Conservation (phyloP, 441 rosid genomes). For the Adansonia rubrostipa region DNA sequence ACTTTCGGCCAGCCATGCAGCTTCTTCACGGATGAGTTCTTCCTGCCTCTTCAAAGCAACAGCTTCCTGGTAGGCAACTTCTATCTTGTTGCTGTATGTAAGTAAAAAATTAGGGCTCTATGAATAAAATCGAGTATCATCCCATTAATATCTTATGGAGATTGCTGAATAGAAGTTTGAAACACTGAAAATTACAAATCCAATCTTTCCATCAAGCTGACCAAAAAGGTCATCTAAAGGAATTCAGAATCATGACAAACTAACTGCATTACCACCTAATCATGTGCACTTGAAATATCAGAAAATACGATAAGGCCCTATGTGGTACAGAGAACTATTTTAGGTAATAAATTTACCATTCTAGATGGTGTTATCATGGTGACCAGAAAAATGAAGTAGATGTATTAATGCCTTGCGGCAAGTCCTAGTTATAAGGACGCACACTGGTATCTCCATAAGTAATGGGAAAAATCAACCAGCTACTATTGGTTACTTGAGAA, state of each 20-base stretch:
- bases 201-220: conserved; percentile 4
- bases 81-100: conserved; percentile 70
- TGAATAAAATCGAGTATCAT: background rate
- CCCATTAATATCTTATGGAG: background rate
- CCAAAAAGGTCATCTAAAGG: background rate
- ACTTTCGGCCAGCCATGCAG: conserved; percentile 75
- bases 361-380: background rate
- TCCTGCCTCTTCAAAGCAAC: conserved; percentile 92
- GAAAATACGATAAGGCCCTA: background rate
- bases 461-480: background rate
- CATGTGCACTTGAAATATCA: background rate
- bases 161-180: background rate
- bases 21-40: conserved; percentile 94
- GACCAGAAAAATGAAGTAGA: background rate
- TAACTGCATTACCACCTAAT: background rate
- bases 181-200: background rate
- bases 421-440: background rate
- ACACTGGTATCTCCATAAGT: conserved; percentile 9
- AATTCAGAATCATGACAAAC: background rate
- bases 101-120: conserved; percentile 19
- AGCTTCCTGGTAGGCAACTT: conserved; percentile 93
- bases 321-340: background rate
- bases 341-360: background rate
- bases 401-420: background rate
- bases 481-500: background rate